Evolutionary conservation across 495 filamentous ascomycete genomes (phyloP).

Genomic region (Trypethelium eluteriae): DNA sequence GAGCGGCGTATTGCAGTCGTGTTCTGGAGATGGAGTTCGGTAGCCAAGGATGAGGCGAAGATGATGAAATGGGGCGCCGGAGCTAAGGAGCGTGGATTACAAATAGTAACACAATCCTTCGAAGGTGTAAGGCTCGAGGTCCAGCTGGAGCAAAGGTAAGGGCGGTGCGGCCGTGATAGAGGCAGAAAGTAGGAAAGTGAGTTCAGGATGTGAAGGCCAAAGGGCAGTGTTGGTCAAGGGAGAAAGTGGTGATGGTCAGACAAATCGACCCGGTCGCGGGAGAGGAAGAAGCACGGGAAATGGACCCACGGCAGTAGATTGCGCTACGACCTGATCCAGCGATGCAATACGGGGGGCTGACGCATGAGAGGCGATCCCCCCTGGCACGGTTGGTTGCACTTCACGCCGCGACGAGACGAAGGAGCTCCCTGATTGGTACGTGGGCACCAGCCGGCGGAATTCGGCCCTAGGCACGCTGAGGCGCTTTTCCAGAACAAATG

Average conservation of each 20-base stretch:
- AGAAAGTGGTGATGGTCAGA: slow-evolving; percentile 10
- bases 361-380: slow-evolving; percentile 11
- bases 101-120: slow-evolving; percentile 11
- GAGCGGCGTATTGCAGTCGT: neutral
- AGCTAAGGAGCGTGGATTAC: slow-evolving; percentile 11
- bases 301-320: slow-evolving; percentile 12
- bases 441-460: neutral
- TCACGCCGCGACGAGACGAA: slow-evolving; percentile 10
- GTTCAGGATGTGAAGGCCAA: neutral
- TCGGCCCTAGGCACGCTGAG: slow-evolving; percentile 10
- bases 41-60: neutral
- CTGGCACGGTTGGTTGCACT: slow-evolving; percentile 8
- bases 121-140: slow-evolving; percentile 11
- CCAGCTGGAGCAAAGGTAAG: slow-evolving; percentile 10
- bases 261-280: slow-evolving; percentile 8
- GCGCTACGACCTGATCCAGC: slow-evolving; percentile 10
- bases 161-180: neutral
- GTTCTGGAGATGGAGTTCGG: neutral
- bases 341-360: slow-evolving; percentile 12
- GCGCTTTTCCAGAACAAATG: slow-evolving; percentile 12
- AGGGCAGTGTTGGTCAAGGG: slow-evolving; percentile 9
- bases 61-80: slow-evolving; percentile 9
- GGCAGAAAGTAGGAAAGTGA: neutral
- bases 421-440: neutral
- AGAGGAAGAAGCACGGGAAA: slow-evolving; percentile 9